Conservation (phyloP, 148 eudicot species). For the Rhododendron ovatum region DNA sequence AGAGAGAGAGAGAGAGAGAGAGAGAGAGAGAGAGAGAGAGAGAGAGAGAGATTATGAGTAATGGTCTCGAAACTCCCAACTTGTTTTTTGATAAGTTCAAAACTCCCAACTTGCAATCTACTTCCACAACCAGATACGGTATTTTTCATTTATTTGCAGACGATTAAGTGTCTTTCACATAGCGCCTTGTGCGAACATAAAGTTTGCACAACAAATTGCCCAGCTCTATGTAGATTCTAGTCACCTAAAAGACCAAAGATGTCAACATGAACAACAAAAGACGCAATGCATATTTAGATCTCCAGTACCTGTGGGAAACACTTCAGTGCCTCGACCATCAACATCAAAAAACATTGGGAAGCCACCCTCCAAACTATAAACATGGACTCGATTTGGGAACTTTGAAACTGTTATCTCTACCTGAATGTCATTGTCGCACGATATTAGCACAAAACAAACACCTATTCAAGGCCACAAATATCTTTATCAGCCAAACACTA, state of each 20-base stretch:
- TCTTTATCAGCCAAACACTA: background rate
- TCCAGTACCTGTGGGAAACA: constrained; percentile 79
- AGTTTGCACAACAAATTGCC: background rate
- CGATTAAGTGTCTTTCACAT: background rate
- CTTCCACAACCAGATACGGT: background rate
- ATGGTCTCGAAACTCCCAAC: background rate
- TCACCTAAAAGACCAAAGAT: background rate
- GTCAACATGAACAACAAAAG: background rate
- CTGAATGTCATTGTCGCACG: constrained; percentile 20
- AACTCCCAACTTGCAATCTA: background rate
- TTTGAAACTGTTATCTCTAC: constrained; percentile 71
- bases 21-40: background rate
- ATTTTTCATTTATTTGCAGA: background rate
- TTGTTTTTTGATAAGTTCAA: background rate
- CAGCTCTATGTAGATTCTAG: background rate
- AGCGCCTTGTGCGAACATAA: background rate
- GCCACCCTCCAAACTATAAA: constrained; percentile 81
- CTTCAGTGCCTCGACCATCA: constrained; percentile 80
- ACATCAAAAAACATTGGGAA: constrained; percentile 76
- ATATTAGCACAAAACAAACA: background rate
- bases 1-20: background rate
- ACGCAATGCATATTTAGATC: background rate
- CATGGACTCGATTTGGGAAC: constrained; percentile 75
- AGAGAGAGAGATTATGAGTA: background rate
- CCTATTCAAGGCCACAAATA: background rate